Conservation (phyloP, 2,329 filamentous ascomycete species). For the Coniochaeta pulveracea region DNA sequence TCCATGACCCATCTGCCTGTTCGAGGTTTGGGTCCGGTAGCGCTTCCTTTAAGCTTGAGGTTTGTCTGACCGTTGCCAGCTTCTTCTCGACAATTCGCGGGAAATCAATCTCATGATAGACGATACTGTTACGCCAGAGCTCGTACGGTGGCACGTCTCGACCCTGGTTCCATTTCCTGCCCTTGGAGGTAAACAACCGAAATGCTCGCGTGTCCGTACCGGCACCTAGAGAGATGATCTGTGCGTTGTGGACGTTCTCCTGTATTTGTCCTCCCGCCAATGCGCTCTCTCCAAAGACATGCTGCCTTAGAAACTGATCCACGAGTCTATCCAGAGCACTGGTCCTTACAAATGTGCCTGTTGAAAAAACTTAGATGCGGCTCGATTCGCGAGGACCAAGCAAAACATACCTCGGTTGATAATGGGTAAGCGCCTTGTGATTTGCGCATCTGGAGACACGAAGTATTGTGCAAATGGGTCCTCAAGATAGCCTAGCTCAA, state of each 20-base stretch:
- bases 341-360: slow-evolving; percentile 89
- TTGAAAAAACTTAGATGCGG: slow-evolving; percentile 52
- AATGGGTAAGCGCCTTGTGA: slow-evolving; percentile 65
- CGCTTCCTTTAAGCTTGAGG: slow-evolving; percentile 26
- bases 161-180: no score
- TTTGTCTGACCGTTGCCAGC: slow-evolving; percentile 38
- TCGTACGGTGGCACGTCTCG: no score
- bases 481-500: slow-evolving; percentile 71
- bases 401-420: slow-evolving; percentile 71
- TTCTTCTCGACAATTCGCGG: slow-evolving; percentile 60
- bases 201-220: slow-evolving; percentile 89
- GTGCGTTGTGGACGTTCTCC: no score
- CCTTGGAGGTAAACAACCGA: slow-evolving; percentile 58
- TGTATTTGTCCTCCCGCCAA: no score
- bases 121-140: slow-evolving; percentile 28
- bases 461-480: slow-evolving; percentile 71
- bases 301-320: slow-evolving; percentile 49
- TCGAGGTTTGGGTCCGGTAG: slow-evolving; percentile 21
- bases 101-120: slow-evolving; percentile 94
- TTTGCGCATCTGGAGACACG: slow-evolving; percentile 37
- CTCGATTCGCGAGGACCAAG: neutral
- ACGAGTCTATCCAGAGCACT: slow-evolving; percentile 72
- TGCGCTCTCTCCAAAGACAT: slow-evolving; percentile 21
- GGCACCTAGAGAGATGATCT: slow-evolving; percentile 86
- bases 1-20: slow-evolving; percentile 26